Evolutionary conservation across 805 yeast species (phyloP), one percentile per base, ranked within the genome.

Genomic region (Schwanniomyces pseudopolymorphus): DNA sequence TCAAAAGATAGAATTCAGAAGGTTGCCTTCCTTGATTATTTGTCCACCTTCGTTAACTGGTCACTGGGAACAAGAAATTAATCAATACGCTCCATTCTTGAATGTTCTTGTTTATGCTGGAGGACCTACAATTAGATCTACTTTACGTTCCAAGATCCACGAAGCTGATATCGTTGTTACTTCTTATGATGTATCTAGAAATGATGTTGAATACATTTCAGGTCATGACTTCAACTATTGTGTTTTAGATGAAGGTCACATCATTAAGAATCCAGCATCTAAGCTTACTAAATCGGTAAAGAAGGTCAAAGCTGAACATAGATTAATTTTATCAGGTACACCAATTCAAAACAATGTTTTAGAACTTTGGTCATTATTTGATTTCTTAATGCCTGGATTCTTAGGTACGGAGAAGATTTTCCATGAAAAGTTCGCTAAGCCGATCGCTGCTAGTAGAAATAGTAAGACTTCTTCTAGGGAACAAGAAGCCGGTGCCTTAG

Each of bases 21-120:
- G 79, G 26, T 72, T 94, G 20, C 96, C 98, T 1, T 82, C 97
- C 0, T 70, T 94, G 54, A 83, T 94, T 41, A 80, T 94, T 14
- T 94, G 99, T 70, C 99, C 99, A 0, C 97, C 99, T 0, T 89
- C 98, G 0, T 79, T 94, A 55, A 91, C 97, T 2, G 99, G 99
- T 19, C 99, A 94, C 67, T 94, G 99, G 99, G 96, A 89, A 63
- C 96, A 89, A 62, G 99, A 94, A 66, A 74, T 94, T 54, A 80
- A 81, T 50, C 90, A 87, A 51, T 94, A 90, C 64, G 87, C 97
- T 0, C 96, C 98, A 38, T 86, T 87, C 53, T 72, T 94, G 69
- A 83, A 80, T 38, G 87, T 89, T 4, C 63, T 88, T 22, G 94
- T 89, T 2, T 92, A 92, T 66, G 96, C 95, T 17, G 99, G 99